Evolutionary conservation across 257 asterid species (phyloP).

Genomic region (Sherardia arvensis): DNA sequence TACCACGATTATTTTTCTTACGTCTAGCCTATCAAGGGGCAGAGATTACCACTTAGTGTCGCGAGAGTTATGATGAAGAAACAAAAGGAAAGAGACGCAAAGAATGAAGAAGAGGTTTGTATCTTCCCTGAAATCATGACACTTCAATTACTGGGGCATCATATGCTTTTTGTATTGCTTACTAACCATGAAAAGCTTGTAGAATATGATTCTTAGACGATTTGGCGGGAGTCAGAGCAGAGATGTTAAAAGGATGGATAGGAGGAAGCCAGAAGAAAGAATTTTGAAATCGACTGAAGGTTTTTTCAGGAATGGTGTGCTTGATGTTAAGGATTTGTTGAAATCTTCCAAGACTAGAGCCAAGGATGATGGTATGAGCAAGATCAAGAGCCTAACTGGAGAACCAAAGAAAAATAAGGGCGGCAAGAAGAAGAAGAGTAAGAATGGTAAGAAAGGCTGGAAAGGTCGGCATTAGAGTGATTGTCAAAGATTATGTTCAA

Average conservation of each 20-base stretch:
- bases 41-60: conserved; percentile 80
- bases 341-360: conserved; percentile 39
- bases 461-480: conserved; percentile 35
- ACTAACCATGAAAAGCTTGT: conserved; percentile 12
- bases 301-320: conserved; percentile 70
- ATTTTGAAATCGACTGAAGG: conserved; percentile 63
- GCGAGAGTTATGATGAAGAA: conserved; percentile 73
- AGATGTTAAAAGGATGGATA: conserved; percentile 33
- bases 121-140: no score
- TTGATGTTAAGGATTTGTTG: conserved; percentile 60
- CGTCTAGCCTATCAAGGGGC: conserved; percentile 66
- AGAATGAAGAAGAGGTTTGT: conserved; percentile 56
- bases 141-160: not conserved
- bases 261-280: conserved; percentile 56
- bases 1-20: not conserved
- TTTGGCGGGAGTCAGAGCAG: conserved; percentile 36
- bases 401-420: conserved; percentile 47
- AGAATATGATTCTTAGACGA: conserved; percentile 61
- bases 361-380: conserved; percentile 10
- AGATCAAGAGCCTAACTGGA: conserved; percentile 5
- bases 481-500: not conserved
- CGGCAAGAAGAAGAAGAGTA: conserved; percentile 49
- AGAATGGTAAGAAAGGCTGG: no score
- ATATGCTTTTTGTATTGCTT: not conserved
- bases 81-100: conserved; percentile 69